Evolutionary conservation across 805 yeast species (phyloP), one percentile per base, ranked within the genome.

Genomic region (Tetrapisispora nanseiensis): DNA sequence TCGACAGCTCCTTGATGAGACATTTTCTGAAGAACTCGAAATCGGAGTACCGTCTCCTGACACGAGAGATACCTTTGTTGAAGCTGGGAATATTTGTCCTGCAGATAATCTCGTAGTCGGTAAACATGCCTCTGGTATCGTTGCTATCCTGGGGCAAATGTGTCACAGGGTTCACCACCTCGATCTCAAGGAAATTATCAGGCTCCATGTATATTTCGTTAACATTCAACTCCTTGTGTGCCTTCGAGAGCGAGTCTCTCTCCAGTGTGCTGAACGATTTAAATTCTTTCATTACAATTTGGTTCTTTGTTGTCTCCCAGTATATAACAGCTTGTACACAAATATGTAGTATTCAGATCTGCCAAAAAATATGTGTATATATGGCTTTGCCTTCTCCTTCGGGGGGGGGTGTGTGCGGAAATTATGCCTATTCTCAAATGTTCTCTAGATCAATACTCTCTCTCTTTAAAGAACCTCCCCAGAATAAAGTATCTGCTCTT

Each of bases 31-130:
- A 85, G 20, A 75, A 71, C 46, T 84, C 97, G 61, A 90, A 90
- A 56, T 92, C 97, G 34, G 87, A 77, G 67, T 86, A 90, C 38
- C 97, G 66, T 52, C 98, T 73, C 46, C 97, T 76, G 6, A 87
- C 95, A 26, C 70, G 64, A 24, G 86, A 76, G 32, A 62, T 61
- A 40, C 78, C 68, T 46, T 75, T 72, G 48, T 75, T 75, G 64
- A 92, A 90, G 2, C 87, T 80, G 1, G 97, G 97, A 43, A 92
- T 77, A 62, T 92, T 90, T 20, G 97, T 90, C 61, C 87, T 71
- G 60, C 96, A 86, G 8, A 83, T 70, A 19, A 90, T 77, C 62
- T 89, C 97, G 62, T 90, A 90, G 63, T 90, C 97, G 9, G 97
- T 90, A 61, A 72, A 90, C 79, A 80, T 77, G 23, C 77, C 73